Conservation (phyloP, 129 eudicot species). For the Ambrosia trifida region DNA sequence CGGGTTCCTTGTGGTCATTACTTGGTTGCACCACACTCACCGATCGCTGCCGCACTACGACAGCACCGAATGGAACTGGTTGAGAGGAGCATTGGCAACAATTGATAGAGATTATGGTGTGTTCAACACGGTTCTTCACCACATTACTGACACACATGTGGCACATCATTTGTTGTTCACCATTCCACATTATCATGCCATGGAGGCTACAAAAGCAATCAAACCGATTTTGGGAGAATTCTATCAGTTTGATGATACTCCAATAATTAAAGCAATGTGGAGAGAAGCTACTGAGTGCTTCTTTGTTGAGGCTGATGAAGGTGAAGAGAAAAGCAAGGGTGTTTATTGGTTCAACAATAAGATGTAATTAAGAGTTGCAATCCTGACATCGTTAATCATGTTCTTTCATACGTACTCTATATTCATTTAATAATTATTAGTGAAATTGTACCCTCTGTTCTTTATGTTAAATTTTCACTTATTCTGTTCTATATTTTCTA, state of each 20-base stretch:
- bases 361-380: not conserved
- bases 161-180: constrained; percentile 26
- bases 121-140: constrained; percentile 15
- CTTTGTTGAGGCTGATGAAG: constrained; percentile 23
- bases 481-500: too few relatives aligned
- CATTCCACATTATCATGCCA: constrained; percentile 16
- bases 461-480: too few relatives aligned
- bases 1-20: constrained; percentile 21
- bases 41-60: constrained; percentile 15
- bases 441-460: too few relatives aligned
- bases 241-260: constrained; percentile 23
- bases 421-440: too few relatives aligned
- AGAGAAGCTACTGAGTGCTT: constrained; percentile 21
- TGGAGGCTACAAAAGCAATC: constrained; percentile 20
- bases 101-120: constrained; percentile 16
- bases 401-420: not conserved
- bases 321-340: not conserved
- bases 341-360: constrained; percentile 21
- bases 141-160: constrained; percentile 17
- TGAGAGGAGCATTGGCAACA: constrained; percentile 15
- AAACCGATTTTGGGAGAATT: constrained; percentile 14
- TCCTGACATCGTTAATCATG: not conserved
- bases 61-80: constrained; percentile 18
- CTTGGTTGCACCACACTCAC: constrained; percentile 25
- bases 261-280: constrained; percentile 21